A percentile compares a stretch with the other conserved stretches of the same genome.
These are phyloP conservation scores for Naganishia vishniacii DNA, from an alignment of 768 basidiomycete species.

Conservation along the genomic window DNA sequence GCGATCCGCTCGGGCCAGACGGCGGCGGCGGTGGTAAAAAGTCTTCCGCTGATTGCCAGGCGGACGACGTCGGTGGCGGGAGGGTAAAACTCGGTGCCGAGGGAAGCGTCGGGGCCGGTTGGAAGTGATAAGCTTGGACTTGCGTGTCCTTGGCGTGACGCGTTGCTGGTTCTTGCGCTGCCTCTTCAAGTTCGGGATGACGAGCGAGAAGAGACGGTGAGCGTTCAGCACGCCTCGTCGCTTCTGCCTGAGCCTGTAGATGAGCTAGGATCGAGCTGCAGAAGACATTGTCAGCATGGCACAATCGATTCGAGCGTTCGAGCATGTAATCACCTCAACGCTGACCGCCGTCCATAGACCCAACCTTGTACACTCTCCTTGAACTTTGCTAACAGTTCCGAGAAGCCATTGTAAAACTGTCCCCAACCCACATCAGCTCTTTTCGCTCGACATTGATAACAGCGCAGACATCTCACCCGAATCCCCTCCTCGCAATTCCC, in stretches of 20 bases:
- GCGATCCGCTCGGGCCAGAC: slow-evolving; percentile 10
- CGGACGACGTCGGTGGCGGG: slow-evolving; percentile 36
- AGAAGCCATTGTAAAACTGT: slow-evolving; percentile 86
- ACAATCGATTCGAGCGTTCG: not conserved
- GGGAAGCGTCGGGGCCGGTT: slow-evolving; percentile 16
- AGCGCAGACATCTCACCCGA: slow-evolving; percentile 54
- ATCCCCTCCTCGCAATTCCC: slow-evolving; percentile 83
- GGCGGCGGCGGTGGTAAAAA: slow-evolving; percentile 46
- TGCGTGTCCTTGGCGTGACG: too few species aligned
- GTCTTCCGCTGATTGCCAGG: slow-evolving; percentile 41
- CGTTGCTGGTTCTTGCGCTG: not conserved
- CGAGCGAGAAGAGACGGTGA: not conserved
- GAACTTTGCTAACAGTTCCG: slow-evolving; percentile 65
- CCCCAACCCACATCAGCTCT: not conserved
- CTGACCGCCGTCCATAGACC: slow-evolving; percentile 65
- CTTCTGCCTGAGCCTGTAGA: not conserved
- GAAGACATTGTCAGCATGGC: slow-evolving; percentile 27
- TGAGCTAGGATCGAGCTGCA: slow-evolving; percentile 21
- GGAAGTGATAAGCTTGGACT: slow-evolving; percentile 1
- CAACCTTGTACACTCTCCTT: slow-evolving; percentile 70
- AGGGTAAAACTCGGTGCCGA: slow-evolving; percentile 32
- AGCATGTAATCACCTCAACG: slow-evolving; percentile 61
- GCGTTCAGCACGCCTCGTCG: slow-evolving; percentile 20
- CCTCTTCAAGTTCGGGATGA: not conserved
- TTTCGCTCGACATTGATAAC: slow-evolving; percentile 1